These are phyloP conservation scores for Epichloe gansuensis DNA, from an alignment of 2,329 filamentous ascomycete genomes.

Conservation along the genomic window DNA sequence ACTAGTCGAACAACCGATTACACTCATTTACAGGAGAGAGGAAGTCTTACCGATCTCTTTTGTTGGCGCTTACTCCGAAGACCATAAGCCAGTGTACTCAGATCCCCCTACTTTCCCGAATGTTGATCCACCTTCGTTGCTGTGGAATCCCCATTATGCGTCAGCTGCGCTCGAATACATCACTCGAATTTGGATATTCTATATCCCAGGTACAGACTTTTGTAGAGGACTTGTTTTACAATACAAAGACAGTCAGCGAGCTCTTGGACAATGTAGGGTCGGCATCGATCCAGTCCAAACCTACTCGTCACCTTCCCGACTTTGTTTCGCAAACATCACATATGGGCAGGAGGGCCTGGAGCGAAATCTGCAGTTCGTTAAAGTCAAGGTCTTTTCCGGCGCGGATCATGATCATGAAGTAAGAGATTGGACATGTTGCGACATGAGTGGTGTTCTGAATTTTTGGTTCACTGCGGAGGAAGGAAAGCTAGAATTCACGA, in stretches of 20 bases:
- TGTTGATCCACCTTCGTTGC: background rate
- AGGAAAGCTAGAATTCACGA: background rate
- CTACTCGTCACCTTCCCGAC: background rate
- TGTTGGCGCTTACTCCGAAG: slow-evolving; percentile 1
- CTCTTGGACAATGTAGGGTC: slow-evolving; percentile 2
- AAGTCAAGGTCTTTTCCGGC: background rate
- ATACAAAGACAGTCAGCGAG: background rate
- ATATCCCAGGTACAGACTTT: background rate
- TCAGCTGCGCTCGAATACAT: slow-evolving; percentile 1
- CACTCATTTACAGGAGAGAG: slow-evolving; percentile 1
- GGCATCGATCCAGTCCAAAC: background rate
- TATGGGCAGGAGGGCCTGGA: background rate
- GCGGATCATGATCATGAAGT: background rate
- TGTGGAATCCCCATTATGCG: background rate
- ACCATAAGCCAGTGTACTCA: background rate
- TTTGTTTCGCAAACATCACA: background rate
- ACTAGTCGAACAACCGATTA: background rate
- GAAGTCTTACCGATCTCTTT: slow-evolving; percentile 1
- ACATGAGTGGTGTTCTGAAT: slow-evolving; percentile 3
- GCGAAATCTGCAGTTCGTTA: background rate
- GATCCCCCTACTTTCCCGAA: background rate
- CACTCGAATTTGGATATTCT: background rate
- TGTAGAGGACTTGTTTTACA: slow-evolving; percentile 2
- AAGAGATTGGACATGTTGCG: slow-evolving; percentile 1
- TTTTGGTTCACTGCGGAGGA: background rate